Base-by-base conservation (phyloP, 306 rosid genomes). In the Medicago arabica region DNA sequence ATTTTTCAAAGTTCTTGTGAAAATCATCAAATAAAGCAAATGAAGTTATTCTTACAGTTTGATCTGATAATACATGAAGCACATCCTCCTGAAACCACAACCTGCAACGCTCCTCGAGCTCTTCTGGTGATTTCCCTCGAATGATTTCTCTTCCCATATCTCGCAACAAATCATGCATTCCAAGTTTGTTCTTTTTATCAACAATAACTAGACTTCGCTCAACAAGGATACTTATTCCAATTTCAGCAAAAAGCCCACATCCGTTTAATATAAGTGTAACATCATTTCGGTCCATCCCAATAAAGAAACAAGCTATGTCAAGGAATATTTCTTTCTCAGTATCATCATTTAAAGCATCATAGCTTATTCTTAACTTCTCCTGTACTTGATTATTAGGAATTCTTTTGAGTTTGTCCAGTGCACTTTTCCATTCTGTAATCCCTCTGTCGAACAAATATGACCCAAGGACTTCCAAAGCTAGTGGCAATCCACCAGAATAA, bases 111-210 rank as follows among this genome's bases (percentile, higher is more conserved):
- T 38, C 14, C 15, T 63, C 28, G 5, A 23, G 49, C 25, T n/a
- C 69, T 11, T 3, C 15, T 15, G 21, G 67, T 28, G 67, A 15
- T 61, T 61, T n/a, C 12, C 15, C 67, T 2, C 49, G 25, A 8
- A 63, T 16, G n/a, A 63, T 63, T 63, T 63, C 69, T 63, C 47
- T 63, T 38, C 69, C 69, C 49, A 63, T 63, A 38, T 63, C 49
- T 16, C 49, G 47, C 15, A 63, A 6, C 8, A 63, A 63, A 38
- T 63, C 69, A 63, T 63, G 49, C 69, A 63, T 63, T 36, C 49
- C 49, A 63, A 63, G 23, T 4, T 1, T 63, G 15, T 63, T 63
- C 8, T 8, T 63, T 38, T 16, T 9, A 2, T 63, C 28, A 38
- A 63, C 1, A 4, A 49, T 63, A 2, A 63, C 47, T 8, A 63